A percentile compares a stretch with the other conserved stretches of the same genome.
Conservation (phyloP, 2,329 filamentous ascomycete species). For the Cordyceps tenuipes region DNA sequence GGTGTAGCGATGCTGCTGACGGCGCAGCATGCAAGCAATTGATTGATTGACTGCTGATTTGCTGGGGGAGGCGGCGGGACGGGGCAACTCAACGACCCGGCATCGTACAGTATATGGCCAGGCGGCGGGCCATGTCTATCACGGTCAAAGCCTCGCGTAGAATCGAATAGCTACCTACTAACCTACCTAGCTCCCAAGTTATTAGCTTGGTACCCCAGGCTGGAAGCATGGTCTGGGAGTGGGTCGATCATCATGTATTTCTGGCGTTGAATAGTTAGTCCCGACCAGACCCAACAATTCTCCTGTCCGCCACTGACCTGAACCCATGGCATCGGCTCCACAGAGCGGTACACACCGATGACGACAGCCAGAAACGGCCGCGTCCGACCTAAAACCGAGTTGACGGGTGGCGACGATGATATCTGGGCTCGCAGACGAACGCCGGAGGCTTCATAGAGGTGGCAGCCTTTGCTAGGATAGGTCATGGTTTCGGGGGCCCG, state of each 20-base stretch:
- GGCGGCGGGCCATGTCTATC: background rate
- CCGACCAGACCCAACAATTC: background rate
- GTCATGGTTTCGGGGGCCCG: background rate
- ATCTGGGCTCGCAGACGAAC: background rate
- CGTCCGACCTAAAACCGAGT: constrained; percentile 8
- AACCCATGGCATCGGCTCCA: background rate
- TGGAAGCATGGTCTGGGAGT: background rate
- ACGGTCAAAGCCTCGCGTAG: background rate
- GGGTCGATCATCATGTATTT: background rate
- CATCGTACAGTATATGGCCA: background rate
- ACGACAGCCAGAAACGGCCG: constrained; percentile 1
- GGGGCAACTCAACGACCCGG: constrained; percentile 5
- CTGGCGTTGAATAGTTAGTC: too few relatives aligned
- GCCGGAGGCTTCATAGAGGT: background rate
- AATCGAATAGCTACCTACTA: background rate
- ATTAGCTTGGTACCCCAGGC: too few relatives aligned
- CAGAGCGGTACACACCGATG: constrained; percentile 4
- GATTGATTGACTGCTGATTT: background rate
- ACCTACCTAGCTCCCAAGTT: background rate
- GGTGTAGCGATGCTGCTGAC: background rate
- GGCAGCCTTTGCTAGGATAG: background rate
- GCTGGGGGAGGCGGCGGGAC: background rate
- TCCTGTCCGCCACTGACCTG: too few relatives aligned
- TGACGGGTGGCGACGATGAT: background rate
- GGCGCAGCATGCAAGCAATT: background rate